Evolutionary conservation across 2,329 filamentous ascomycete genomes (phyloP).

Genomic region (Fusarium pseudonygamai): DNA sequence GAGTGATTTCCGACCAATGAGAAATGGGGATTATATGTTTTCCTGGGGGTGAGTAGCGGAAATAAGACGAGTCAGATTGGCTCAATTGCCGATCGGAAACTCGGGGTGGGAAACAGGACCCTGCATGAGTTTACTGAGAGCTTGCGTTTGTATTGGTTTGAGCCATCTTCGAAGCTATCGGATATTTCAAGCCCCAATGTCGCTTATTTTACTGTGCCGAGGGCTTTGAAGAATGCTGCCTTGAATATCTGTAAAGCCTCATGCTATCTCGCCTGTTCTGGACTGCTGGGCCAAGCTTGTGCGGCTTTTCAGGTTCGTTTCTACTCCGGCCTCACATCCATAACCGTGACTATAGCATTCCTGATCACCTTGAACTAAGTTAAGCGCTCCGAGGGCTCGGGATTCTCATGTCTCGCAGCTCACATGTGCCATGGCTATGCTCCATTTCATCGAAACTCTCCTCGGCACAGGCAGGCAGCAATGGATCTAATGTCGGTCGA

Average conservation of each 20-base stretch:
- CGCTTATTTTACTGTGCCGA: background rate
- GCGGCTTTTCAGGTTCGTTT: background rate
- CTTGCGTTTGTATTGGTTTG: conserved; percentile 5
- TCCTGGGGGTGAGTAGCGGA: conserved; percentile 5
- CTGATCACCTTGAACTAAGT: background rate
- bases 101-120: conserved; percentile 17
- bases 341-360: background rate
- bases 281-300: background rate
- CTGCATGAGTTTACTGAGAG: conserved; percentile 24
- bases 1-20: background rate
- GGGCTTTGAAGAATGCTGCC: conserved; percentile 2
- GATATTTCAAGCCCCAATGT: background rate
- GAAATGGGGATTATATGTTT: background rate
- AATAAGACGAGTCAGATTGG: conserved; percentile 28
- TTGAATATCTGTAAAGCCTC: background rate
- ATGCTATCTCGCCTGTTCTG: background rate
- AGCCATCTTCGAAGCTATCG: conserved; percentile 1
- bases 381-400: background rate
- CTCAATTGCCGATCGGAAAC: conserved; percentile 35
- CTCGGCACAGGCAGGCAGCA: background rate
- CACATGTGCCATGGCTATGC: background rate
- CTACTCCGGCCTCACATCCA: background rate
- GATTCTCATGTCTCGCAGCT: background rate
- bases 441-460: background rate
- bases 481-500: background rate